Conservation (phyloP, 225 moss, liverwort and hornwort genomes). For the Neckera pumila region DNA sequence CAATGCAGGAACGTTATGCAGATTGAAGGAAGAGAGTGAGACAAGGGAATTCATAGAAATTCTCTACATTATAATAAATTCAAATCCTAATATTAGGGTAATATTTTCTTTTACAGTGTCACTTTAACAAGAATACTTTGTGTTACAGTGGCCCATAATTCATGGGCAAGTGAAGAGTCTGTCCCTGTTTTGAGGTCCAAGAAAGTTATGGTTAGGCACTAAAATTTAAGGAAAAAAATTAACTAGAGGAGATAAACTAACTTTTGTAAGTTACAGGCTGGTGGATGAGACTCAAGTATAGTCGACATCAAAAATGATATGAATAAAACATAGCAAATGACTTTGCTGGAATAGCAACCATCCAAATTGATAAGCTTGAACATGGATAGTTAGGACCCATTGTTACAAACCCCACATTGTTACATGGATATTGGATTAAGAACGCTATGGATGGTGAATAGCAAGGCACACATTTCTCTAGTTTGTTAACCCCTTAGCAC, state of each 20-base stretch:
- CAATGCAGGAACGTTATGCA: neutral
- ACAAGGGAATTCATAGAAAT: neutral
- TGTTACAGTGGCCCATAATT: neutral
- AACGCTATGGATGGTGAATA: neutral
- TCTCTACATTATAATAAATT: neutral
- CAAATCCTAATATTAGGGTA: neutral
- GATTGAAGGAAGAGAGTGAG: neutral
- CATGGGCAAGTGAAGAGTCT: neutral
- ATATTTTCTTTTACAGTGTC: neutral
- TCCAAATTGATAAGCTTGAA: fast-evolving
- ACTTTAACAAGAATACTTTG: neutral
- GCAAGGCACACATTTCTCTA: fast-evolving
- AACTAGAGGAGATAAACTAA: fast-evolving
- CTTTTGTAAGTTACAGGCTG: neutral
- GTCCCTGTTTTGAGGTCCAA: neutral
- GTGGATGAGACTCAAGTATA: neutral
- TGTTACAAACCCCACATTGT: fast-evolving
- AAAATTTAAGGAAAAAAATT: neutral
- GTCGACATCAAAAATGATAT: neutral
- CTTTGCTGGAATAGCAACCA: fast-evolving
- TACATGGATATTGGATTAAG: neutral
- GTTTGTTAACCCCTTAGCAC: neutral
- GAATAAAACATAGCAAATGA: neutral
- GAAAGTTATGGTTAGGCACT: neutral
- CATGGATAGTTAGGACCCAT: no score